A percentile compares a stretch with the other conserved stretches of the same genome.
phyloP scores from a whole-genome alignment of 1,284 basidiomycete genomes.

The Cyathus olla region DNA sequence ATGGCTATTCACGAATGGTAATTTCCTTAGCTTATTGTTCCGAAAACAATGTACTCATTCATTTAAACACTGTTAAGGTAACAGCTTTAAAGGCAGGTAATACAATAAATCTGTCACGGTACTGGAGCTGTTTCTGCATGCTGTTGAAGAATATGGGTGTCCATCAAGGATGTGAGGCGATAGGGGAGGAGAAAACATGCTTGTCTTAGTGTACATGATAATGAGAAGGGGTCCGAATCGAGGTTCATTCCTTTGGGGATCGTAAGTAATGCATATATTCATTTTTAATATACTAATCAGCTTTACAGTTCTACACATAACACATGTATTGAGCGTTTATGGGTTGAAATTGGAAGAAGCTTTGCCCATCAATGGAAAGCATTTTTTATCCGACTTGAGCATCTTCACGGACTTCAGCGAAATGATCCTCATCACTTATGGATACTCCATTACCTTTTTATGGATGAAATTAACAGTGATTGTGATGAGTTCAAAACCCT shows the following conservation, averaged over 20 bases:
- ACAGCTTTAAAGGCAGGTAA: conserved; percentile 43
- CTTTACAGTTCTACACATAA: conserved; percentile 25
- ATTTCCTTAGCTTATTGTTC: conserved; percentile 1
- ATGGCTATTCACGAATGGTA: conserved; percentile 54
- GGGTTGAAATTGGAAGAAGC: conserved; percentile 53
- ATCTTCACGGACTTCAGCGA: conserved; percentile 41
- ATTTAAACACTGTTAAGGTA: conserved; percentile 27
- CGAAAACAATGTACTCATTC: neutral
- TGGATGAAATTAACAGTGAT: conserved; percentile 49
- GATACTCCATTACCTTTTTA: conserved; percentile 55
- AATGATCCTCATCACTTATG: conserved; percentile 48
- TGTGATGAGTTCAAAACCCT: conserved; percentile 42
- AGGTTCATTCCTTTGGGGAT: conserved; percentile 48
- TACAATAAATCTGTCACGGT: conserved; percentile 52
- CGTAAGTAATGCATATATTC: neutral
- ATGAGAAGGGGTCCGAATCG: conserved; percentile 27
- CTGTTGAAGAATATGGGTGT: conserved; percentile 34
- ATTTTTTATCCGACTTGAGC: conserved; percentile 51
- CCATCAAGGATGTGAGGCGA: conserved; percentile 50
- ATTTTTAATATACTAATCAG: neutral
- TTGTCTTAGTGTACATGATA: conserved; percentile 41
- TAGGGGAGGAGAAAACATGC: conserved; percentile 49
- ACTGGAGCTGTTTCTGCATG: conserved; percentile 42
- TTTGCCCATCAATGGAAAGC: conserved; percentile 50
- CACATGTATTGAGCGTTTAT: conserved; percentile 53